Evolutionary conservation across 1,284 basidiomycete genomes (phyloP), one percentile per base, ranked within the genome.

Genomic region (Apiotrichum akiyoshidainum): DNA sequence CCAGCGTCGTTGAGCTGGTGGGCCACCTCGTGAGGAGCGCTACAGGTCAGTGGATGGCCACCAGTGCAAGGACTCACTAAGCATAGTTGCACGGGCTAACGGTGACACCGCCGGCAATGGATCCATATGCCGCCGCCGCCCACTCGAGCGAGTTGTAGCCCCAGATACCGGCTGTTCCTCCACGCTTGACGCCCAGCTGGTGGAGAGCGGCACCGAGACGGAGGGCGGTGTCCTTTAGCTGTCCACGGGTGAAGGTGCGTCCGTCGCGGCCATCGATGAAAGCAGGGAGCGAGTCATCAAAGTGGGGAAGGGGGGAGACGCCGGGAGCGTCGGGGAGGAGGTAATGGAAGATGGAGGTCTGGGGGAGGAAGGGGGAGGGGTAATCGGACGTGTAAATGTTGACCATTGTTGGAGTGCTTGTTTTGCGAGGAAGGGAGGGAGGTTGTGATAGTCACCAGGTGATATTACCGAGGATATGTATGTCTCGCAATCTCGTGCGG

Each of bases 261-360:
- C 84, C 86, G 0, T 87, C 83, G 2, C 77, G 72, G 0, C 85
- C 86, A 66, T 90, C 88, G 53, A 89, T 81, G 71, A 85, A 88
- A 7, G 60, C 60, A 1, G 60, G 60, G 5, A 35, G 48, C 42
- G 9, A 26, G 54, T 13, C 55, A 52, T 67, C 61, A 33, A 71
- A 59, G 46, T 70, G 70, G 44, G 74, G 68, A 37, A 72, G 72
- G 7, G 59, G 56, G 17, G 40, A 40, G 40, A 53, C n/a, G 22
- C 45, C 53, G 16, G 53, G 42, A 21, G 17, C 46, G 22, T 41
- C 35, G 1, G 56, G 56, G 5, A 58, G 31, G 10, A 58, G 50
- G 50, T 55, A 61, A 26, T 54, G 42, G 56, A 61, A 61, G 31
- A 58, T 21, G 6, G 46, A 46, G 19, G 45, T 33, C 31, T 60